Base-by-base conservation (phyloP, 2,329 filamentous ascomycete species). In the Coniochaeta sp. region DNA sequence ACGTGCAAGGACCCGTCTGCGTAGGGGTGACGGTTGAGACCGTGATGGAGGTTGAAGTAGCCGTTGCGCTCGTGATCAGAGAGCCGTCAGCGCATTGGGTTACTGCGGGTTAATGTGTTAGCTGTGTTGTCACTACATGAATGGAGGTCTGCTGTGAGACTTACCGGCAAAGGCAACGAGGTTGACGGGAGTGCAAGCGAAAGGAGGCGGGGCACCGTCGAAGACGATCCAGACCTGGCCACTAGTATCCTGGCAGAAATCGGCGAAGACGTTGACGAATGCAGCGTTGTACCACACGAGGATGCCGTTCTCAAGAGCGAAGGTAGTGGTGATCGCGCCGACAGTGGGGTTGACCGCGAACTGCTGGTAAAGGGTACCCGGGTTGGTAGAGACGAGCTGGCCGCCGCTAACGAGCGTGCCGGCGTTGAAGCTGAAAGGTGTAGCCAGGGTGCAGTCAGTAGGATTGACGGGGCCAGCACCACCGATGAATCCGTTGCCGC, bases 241-340 rank as follows among this genome's bases (percentile, higher is more conserved):
- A 2, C 50, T 40, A 8, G 44, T 9, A 24, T 65, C 62, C 52
- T 64, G 60, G 61, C 70, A 72, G 64, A 68, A 72, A 6, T 63
- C 61, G 2, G 70, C 68, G 36, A 62, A 52, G 24, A 66, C 68
- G 16, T 59, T 58, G 50, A 57, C 56, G 59, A 72, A 72, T 6
- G 54, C 59, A 5, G 22, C 42, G 58, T 71, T 68, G 59, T 59
- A 64, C 70, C 70, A 72, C 58, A 66, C 60, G 24, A 72, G 61
- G n/a, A 60, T 8, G 19, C 62, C 62, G 30, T 65, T 57, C 22
- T 32, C 14, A 36, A 65, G 55, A 4, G 65, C 59, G 22, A 60
- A 63, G 60, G 67, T 67, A 9, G 60, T 66, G 16, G 42, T 60
- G 30, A 60, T 59, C 38, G 65, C 61, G 17, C 60, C 2, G 17